A percentile compares a stretch with the other conserved stretches of the same genome.
phyloP scores from a whole-genome alignment of 331 rosid genomes.

The Phaseolus coccineus region DNA sequence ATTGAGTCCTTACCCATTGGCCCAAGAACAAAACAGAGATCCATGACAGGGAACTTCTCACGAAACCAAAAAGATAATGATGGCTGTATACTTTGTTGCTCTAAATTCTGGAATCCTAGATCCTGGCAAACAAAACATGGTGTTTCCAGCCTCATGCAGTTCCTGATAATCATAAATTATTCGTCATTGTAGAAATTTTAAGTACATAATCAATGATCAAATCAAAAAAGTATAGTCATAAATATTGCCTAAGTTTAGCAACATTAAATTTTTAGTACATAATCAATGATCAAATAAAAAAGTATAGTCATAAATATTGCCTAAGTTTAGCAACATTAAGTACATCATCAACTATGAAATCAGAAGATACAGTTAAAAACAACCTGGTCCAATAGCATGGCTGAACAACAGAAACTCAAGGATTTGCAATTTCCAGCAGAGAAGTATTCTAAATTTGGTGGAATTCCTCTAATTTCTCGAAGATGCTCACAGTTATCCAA shows the following conservation, averaged over 20 bases:
- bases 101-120: background rate
- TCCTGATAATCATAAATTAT: background rate
- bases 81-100: background rate
- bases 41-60: background rate
- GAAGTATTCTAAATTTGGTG: background rate
- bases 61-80: slow-evolving; percentile 1
- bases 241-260: background rate
- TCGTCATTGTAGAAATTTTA: background rate
- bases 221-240: background rate
- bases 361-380: background rate
- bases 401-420: background rate
- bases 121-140: background rate
- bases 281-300: background rate
- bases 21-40: background rate
- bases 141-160: background rate
- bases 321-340: too few species aligned
- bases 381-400: background rate
- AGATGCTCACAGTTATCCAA: background rate
- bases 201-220: background rate
- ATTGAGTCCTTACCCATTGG: slow-evolving; percentile 2
- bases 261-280: background rate
- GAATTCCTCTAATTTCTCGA: background rate
- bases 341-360: background rate
- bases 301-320: too few species aligned
- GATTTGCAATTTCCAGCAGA: background rate